These are phyloP conservation scores for Chloranthus sessilifolius DNA, from an alignment of 164 flowering plant species.

Conservation along the genomic window DNA sequence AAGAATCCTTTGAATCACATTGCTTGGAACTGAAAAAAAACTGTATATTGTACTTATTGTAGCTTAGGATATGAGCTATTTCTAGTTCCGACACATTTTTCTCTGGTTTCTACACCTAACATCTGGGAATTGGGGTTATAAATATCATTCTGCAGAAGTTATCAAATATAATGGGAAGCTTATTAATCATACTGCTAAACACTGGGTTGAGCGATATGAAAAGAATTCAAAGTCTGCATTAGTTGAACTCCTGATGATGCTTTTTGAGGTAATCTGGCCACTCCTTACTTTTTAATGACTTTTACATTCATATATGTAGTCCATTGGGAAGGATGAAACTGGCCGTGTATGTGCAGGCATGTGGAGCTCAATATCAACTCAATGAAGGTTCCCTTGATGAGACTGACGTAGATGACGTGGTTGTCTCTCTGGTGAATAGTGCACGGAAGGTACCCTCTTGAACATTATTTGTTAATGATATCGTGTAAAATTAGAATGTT, in stretches of 20 bases:
- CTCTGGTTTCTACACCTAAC: neutral
- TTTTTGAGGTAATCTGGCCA: constrained; percentile 68
- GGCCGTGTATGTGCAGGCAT: constrained; percentile 46
- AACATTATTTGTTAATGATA: neutral
- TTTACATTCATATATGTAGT: neutral
- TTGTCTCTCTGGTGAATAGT: constrained; percentile 74
- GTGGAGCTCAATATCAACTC: constrained; percentile 73
- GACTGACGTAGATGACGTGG: constrained; percentile 91
- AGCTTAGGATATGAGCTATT: neutral
- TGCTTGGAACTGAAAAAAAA: neutral
- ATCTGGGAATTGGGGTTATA: neutral
- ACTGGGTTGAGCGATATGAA: constrained; percentile 86
- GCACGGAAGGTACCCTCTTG: constrained; percentile 62
- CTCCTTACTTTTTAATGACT: neutral
- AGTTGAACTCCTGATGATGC: constrained; percentile 73
- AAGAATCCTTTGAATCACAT: neutral
- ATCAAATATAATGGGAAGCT: constrained; percentile 68
- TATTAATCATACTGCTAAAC: constrained; percentile 65
- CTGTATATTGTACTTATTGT: neutral
- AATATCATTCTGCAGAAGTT: constrained; percentile 48
- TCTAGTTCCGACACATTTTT: neutral
- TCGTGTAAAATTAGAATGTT: too few species aligned
- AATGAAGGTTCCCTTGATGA: constrained; percentile 65
- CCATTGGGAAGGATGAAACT: constrained; percentile 8
- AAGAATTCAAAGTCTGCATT: constrained; percentile 64